Evolutionary conservation across 345 rosid genomes (phyloP).

Genomic region (Laguncularia racemosa): DNA sequence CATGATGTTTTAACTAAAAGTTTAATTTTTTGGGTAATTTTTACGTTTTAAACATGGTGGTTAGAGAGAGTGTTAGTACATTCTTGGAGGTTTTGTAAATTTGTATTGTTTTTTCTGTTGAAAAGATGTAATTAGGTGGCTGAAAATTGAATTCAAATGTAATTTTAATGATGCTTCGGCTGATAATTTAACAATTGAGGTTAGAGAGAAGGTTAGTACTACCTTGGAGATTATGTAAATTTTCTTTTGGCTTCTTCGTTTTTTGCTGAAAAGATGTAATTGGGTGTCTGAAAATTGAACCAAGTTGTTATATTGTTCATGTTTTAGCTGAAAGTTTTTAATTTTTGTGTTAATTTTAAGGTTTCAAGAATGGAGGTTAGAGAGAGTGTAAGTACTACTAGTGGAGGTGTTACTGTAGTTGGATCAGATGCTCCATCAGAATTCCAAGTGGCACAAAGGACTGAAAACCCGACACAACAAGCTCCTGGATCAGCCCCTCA

Average conservation of each 20-base stretch:
- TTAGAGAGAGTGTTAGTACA: slow-evolving; percentile 1
- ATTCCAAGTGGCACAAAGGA: slow-evolving; percentile 69
- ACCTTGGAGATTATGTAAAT: too few relatives aligned
- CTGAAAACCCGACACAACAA: slow-evolving; percentile 29
- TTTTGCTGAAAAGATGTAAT: too few relatives aligned
- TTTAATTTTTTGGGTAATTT: too few relatives aligned
- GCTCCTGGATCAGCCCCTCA: slow-evolving; percentile 5
- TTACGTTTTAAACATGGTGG: background rate
- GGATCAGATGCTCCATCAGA: slow-evolving; percentile 87
- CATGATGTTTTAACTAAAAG: too few relatives aligned
- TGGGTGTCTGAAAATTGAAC: slow-evolving; percentile 26
- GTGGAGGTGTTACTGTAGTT: slow-evolving; percentile 78
- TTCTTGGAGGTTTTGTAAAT: background rate
- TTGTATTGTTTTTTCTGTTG: too few relatives aligned
- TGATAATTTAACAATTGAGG: too few relatives aligned
- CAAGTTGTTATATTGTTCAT: slow-evolving; percentile 28
- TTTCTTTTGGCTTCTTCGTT: too few relatives aligned
- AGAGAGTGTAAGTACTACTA: slow-evolving; percentile 40
- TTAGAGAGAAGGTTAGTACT: too few relatives aligned
- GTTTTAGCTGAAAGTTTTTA: slow-evolving; percentile 1
- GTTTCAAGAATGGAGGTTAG: slow-evolving; percentile 59
- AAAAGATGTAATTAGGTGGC: too few relatives aligned
- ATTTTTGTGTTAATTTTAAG: background rate
- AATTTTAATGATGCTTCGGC: too few relatives aligned
- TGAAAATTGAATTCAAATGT: too few relatives aligned